Percentiles rank a stretch among this genome's conserved stretches.
phyloP scores from a whole-genome alignment of 257 asterid species.

The Jaltomata sinuosa region DNA sequence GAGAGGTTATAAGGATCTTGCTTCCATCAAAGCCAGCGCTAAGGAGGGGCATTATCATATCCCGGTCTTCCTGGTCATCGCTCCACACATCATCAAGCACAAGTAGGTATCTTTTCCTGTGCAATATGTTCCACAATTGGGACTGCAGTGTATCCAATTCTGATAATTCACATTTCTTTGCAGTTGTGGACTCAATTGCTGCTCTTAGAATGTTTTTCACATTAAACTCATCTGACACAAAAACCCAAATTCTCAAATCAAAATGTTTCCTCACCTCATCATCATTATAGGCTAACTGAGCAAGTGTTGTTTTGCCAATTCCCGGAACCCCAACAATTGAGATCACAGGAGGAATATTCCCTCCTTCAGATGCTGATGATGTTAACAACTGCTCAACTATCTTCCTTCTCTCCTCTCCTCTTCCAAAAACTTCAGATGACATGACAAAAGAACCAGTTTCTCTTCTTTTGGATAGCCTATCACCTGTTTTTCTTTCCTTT shows the following conservation, averaged over 20 bases:
- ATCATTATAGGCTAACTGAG: constrained; percentile 15
- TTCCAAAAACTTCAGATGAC: constrained; percentile 10
- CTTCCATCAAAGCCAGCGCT: constrained; percentile 13
- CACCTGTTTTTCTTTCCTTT: neutral
- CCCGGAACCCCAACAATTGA: constrained; percentile 18
- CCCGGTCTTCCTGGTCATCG: constrained; percentile 15
- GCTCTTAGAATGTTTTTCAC: constrained; percentile 3
- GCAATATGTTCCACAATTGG: constrained; percentile 5
- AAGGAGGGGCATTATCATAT: constrained; percentile 7
- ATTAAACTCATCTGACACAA: constrained; percentile 7
- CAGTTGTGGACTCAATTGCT: constrained; percentile 7
- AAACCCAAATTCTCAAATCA: constrained; percentile 14
- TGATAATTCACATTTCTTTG: constrained; percentile 8
- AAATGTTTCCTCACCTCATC: constrained; percentile 12
- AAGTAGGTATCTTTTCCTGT: constrained; percentile 11
- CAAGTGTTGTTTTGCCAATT: constrained; percentile 18
- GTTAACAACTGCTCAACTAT: neutral
- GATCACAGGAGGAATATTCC: neutral
- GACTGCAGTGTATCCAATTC: constrained; percentile 13
- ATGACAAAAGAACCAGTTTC: constrained; percentile 14
- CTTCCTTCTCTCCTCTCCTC: constrained; percentile 8
- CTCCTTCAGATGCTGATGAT: neutral
- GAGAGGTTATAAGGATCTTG: constrained; percentile 14
- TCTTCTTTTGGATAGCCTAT: neutral
- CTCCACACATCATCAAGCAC: constrained; percentile 29